Percentiles rank a stretch among this genome's conserved stretches.
Evolutionary conservation across 2,329 filamentous ascomycete species (phyloP).

Genomic region (Didymella pinodella): DNA sequence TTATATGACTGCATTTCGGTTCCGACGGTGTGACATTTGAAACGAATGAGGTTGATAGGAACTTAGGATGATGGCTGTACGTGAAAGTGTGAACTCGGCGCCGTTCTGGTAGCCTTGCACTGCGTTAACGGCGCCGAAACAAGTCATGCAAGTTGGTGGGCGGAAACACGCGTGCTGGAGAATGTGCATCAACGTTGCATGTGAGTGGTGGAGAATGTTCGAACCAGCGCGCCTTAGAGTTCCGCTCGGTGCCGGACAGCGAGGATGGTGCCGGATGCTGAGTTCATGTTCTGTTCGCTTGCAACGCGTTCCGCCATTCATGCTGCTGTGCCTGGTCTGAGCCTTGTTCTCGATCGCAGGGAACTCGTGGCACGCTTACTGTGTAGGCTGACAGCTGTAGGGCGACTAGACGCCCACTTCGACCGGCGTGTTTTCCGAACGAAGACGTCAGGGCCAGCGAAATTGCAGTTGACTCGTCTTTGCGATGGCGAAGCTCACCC

Average conservation of each 20-base stretch:
- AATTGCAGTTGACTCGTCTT: slow-evolving; percentile 24
- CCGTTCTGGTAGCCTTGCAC: slow-evolving; percentile 33
- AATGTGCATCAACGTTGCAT: slow-evolving; percentile 9
- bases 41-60: slow-evolving; percentile 28
- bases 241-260: slow-evolving; percentile 9
- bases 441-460: slow-evolving; percentile 23
- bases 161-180: slow-evolving; percentile 14
- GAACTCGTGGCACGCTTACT: slow-evolving; percentile 29
- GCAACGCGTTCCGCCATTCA: slow-evolving; percentile 29
- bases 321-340: slow-evolving; percentile 23
- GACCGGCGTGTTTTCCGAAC: slow-evolving; percentile 16
- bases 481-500: slow-evolving; percentile 19
- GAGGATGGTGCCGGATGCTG: slow-evolving; percentile 29
- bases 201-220: slow-evolving; percentile 12
- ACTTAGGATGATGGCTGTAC: slow-evolving; percentile 31
- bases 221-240: not conserved
- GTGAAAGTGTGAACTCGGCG: slow-evolving; percentile 22
- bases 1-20: slow-evolving; percentile 27
- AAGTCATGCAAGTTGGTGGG: slow-evolving; percentile 26
- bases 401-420: slow-evolving; percentile 40
- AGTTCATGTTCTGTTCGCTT: slow-evolving; percentile 33
- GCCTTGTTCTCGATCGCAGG: slow-evolving; percentile 35
- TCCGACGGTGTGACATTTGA: slow-evolving; percentile 41
- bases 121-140: slow-evolving; percentile 33
- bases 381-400: slow-evolving; percentile 39